A percentile compares a stretch with the other conserved stretches of the same genome.
Conservation (phyloP, 768 basidiomycete genomes). For the Agrocybe pediades region DNA sequence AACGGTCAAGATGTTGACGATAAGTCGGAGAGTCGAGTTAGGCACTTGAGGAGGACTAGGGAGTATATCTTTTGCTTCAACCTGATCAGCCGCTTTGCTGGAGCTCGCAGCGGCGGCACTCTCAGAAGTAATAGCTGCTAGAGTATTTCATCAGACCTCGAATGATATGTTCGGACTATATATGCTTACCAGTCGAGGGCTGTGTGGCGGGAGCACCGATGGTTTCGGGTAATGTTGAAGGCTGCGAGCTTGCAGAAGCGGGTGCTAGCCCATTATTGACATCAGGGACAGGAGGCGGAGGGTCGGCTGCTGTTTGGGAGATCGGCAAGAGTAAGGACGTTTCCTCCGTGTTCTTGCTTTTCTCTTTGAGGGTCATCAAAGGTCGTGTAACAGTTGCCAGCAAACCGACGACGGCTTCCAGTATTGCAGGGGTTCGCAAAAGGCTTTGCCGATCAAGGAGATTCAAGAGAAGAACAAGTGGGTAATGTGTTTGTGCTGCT, state of each 20-base stretch:
- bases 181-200: constrained; percentile 10
- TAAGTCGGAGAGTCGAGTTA: constrained; percentile 79
- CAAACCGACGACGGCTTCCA: constrained; percentile 89
- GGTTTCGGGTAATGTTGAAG: neutral
- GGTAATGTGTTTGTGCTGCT: constrained; percentile 79
- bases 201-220: neutral
- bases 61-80: constrained; percentile 55
- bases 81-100: constrained; percentile 32
- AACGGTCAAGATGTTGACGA: constrained; percentile 96
- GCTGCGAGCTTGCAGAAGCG: neutral
- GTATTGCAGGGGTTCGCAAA: constrained; percentile 84
- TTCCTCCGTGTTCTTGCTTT: constrained; percentile 29
- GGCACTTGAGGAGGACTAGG: constrained; percentile 85
- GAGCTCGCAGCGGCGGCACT: constrained; percentile 6
- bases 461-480: constrained; percentile 85
- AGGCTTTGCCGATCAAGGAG: constrained; percentile 87
- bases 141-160: neutral
- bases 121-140: constrained; percentile 3
- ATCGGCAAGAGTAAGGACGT: neutral
- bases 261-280: no score
- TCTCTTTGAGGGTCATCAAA: constrained; percentile 63
- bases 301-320: neutral
- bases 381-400: constrained; percentile 90
- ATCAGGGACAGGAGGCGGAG: neutral
- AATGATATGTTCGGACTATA: neutral